Percentiles rank a stretch among this genome's conserved stretches.
phyloP scores from a whole-genome alignment of 805 yeast genomes.

The Starmera dryadoides region DNA sequence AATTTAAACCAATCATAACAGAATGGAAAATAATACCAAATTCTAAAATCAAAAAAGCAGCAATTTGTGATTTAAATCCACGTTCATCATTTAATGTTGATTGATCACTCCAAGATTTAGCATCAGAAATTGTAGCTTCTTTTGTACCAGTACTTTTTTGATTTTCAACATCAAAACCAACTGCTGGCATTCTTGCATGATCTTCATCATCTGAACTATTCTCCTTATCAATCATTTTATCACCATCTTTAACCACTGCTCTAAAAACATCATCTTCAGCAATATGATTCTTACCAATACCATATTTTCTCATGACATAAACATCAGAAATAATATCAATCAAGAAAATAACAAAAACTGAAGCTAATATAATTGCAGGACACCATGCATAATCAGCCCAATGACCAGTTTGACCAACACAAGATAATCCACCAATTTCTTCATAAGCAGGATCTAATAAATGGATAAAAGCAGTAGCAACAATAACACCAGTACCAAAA shows the following conservation, averaged over 20 bases:
- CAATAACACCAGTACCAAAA: constrained; percentile 73
- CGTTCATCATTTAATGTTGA: background rate
- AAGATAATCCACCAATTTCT: constrained; percentile 22
- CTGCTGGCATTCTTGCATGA: background rate
- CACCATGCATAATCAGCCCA: constrained; percentile 41
- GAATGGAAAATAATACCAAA: constrained; percentile 74
- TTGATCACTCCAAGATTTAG: background rate
- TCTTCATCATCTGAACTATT: background rate
- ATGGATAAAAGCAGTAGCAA: constrained; percentile 72
- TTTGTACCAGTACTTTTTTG: background rate
- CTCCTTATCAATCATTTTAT: background rate
- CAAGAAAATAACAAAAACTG: constrained; percentile 32
- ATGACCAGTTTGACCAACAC: constrained; percentile 35
- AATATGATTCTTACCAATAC: constrained; percentile 18
- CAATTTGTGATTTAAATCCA: constrained; percentile 20
- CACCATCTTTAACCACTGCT: constrained; percentile 11
- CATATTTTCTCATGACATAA: constrained; percentile 30
- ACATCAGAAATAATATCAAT: constrained; percentile 34
- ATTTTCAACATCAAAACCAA: background rate
- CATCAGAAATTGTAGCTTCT: background rate
- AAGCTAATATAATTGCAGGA: constrained; percentile 36
- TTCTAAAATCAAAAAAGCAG: constrained; percentile 53
- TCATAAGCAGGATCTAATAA: constrained; percentile 46
- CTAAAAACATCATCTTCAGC: constrained; percentile 13
- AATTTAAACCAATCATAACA: constrained; percentile 62